These are phyloP conservation scores for Stromatinia cepivora DNA, from an alignment of 2,329 filamentous ascomycete genomes.

Conservation along the genomic window DNA sequence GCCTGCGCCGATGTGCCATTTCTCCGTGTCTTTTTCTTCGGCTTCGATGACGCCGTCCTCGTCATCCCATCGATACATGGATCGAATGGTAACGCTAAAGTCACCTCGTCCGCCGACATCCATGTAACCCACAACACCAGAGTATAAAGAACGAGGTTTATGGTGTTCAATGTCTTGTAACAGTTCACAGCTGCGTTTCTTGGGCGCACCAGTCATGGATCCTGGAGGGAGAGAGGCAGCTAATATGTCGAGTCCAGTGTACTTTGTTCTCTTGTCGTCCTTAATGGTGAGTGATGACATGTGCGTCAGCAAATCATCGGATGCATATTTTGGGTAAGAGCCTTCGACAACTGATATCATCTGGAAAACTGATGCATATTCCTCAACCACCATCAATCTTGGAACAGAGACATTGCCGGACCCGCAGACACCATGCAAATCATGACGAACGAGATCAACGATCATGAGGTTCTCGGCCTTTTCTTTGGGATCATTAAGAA, in stretches of 20 bases:
- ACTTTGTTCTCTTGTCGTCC: conserved; percentile 33
- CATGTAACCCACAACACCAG: conserved; percentile 86
- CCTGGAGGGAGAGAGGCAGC: conserved; percentile 80
- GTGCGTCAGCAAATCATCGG: conserved; percentile 18
- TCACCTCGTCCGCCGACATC: conserved; percentile 83
- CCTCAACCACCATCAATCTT: conserved; percentile 81
- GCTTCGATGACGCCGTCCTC: conserved; percentile 45
- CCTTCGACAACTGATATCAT: conserved; percentile 89
- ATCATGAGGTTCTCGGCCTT: conserved; percentile 98
- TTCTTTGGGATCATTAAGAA: conserved; percentile 82
- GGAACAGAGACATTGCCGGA: conserved; percentile 71
- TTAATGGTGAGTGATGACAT: conserved; percentile 19
- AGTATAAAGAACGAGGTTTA: conserved; percentile 72
- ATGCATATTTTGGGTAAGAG: conserved; percentile 47
- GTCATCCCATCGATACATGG: conserved; percentile 71
- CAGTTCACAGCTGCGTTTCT: conserved; percentile 87
- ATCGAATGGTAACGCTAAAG: conserved; percentile 89
- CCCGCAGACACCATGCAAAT: conserved; percentile 82
- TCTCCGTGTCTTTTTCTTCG: conserved; percentile 48
- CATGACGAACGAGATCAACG: conserved; percentile 92
- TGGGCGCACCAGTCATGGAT: conserved; percentile 95
- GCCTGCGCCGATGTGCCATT: conserved; percentile 85
- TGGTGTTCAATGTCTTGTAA: conserved; percentile 65
- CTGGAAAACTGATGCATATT: conserved; percentile 87
- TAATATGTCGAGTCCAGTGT: conserved; percentile 73